Percentiles rank a stretch among this genome's conserved stretches.
Evolutionary conservation across 257 asterid genomes (phyloP).

Genomic region (Voacanga thouarsii): DNA sequence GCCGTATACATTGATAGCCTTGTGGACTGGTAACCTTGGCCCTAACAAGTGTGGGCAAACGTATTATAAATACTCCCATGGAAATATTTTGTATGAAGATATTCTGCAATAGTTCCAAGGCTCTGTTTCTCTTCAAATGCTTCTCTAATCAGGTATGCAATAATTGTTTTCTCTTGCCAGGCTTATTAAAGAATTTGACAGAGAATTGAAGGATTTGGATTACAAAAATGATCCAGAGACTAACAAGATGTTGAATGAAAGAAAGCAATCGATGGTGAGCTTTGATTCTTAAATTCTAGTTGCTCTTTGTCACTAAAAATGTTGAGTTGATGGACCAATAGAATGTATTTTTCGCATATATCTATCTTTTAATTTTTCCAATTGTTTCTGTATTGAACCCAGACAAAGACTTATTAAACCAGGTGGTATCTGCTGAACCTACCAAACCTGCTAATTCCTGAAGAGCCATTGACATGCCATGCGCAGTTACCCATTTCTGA

Average conservation of each 20-base stretch:
- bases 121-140: not conserved
- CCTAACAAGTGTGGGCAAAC: not conserved
- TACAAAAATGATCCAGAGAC: constrained; percentile 69
- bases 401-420: not conserved
- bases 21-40: not conserved
- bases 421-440: not conserved
- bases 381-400: not conserved
- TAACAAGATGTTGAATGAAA: constrained; percentile 72
- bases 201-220: constrained; percentile 69
- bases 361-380: not conserved
- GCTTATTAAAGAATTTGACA: constrained; percentile 87
- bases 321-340: not conserved
- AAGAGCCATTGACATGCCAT: not conserved
- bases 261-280: constrained; percentile 86
- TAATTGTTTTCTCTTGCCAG: constrained; percentile 37
- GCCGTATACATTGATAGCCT: not conserved
- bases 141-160: constrained; percentile 3
- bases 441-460: not conserved
- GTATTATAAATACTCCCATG: not conserved
- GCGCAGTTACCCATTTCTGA: not conserved
- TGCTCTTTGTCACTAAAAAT: not conserved
- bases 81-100: not conserved
- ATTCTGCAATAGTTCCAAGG: not conserved
- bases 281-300: constrained; percentile 5
- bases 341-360: not conserved